A percentile compares a stretch with the other conserved stretches of the same genome.
Evolutionary conservation across 1,139 yeast genomes (phyloP).

Genomic region (Debaryomycetaceae sp.): DNA sequence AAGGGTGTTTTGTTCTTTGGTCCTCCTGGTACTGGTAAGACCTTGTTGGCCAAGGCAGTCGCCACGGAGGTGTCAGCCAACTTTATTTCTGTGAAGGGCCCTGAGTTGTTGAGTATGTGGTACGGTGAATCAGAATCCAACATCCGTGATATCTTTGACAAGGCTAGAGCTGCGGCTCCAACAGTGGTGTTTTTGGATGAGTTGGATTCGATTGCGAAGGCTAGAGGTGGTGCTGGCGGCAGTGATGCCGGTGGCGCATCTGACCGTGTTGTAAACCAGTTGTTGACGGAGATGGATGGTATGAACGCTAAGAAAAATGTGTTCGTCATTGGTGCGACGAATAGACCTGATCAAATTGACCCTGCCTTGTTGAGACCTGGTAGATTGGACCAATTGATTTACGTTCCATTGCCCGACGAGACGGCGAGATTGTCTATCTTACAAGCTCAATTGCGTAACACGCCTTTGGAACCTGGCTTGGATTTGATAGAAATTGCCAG

Average conservation of each 20-base stretch:
- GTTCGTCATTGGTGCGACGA: constrained; percentile 97
- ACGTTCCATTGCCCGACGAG: constrained; percentile 97
- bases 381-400: constrained; percentile 95
- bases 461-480: constrained; percentile 97
- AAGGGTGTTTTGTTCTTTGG: constrained; percentile 98
- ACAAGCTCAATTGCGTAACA: constrained; percentile 94
- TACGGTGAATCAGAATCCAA: constrained; percentile 98
- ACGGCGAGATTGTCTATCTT: constrained; percentile 88
- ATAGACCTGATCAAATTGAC: constrained; percentile 98
- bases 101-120: constrained; percentile 97
- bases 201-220: constrained; percentile 94
- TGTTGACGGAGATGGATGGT: constrained; percentile 99
- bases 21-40: constrained; percentile 99
- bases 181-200: constrained; percentile 97
- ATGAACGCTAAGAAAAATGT: constrained; percentile 99
- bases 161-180: constrained; percentile 99
- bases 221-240: constrained; percentile 89
- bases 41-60: constrained; percentile 94
- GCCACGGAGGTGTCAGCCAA: constrained; percentile 98
- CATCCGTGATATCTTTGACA: constrained; percentile 94
- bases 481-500: constrained; percentile 85
- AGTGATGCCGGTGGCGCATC: constrained; percentile 97
- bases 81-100: constrained; percentile 95
- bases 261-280: constrained; percentile 96
- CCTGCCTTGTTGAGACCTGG: constrained; percentile 99